Evolutionary conservation across 257 asterid species (phyloP), one percentile per base, ranked within the genome.

Genomic region (Voacanga thouarsii): DNA sequence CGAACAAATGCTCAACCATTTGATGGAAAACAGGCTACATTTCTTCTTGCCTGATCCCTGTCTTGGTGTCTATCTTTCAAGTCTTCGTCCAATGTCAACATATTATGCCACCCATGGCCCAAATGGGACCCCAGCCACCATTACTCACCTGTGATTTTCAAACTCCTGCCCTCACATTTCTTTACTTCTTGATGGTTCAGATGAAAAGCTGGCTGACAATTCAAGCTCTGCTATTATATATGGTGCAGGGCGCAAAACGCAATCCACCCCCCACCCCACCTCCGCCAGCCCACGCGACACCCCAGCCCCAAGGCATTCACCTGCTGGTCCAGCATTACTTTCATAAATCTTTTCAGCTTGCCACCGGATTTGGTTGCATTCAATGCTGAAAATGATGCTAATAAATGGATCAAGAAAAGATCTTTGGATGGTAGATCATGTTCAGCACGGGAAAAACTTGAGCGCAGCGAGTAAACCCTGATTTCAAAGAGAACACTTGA

Each of bases 81-180:
- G 26, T 67, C 72, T 37, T 33, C 49, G 39, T 67, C 50, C 72
- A 37, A 16, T 39, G 72, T 64, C 69, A 15, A 64, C 71, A 64
- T 64, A 37, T 28, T 64, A 24, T 5, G 39, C 39, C 21, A 63
- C 4, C 12, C 41, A 24, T 63, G 30, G 41, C 41, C 30, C 33
- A 24, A 53, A 28, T 24, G 41, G 41, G 69, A 4, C 69, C 69
- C 69, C 18, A 63, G 1, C 11, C 19, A 8, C 39, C 55, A 49
- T 49, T 49, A 49, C 55, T 15, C 67, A 61, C 67, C 28, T 23
- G 69, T 64, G 18, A 64, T 37, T 64, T 64, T 64, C 41, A 61
- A 24, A 30, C 15, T 28, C 9, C 26, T 21, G 66, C 66, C 37
- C 37, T 33, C 37, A 33, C 37, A 33, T 33, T 33, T 2, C 37